Conservation (phyloP, 768 basidiomycete species). For the Pleurotus djamor region DNA sequence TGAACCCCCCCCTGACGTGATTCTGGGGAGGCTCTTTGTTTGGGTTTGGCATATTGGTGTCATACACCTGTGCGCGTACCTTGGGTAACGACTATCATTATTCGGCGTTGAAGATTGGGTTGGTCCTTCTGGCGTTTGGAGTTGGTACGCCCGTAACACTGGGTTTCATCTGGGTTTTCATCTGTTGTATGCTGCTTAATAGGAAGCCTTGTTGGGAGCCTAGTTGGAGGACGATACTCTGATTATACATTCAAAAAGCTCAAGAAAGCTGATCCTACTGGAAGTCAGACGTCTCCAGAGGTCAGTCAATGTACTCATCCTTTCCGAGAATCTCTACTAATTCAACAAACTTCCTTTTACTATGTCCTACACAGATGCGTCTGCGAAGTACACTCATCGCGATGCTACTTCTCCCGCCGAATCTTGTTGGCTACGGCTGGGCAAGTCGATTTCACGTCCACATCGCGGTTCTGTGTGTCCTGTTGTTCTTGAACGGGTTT, state of each 20-base stretch:
- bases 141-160: slow-evolving; percentile 39
- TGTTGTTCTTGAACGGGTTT: slow-evolving; percentile 74
- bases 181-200: neutral
- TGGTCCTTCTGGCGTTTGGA: slow-evolving; percentile 77
- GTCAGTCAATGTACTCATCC: slow-evolving; percentile 25
- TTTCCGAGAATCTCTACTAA: too few species aligned
- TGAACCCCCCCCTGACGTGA: neutral
- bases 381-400: slow-evolving; percentile 59
- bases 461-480: slow-evolving; percentile 66
- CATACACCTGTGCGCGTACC: slow-evolving; percentile 75
- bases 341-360: too few species aligned
- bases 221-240: slow-evolving; percentile 45
- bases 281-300: slow-evolving; percentile 57
- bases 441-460: slow-evolving; percentile 58
- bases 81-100: slow-evolving; percentile 63
- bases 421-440: slow-evolving; percentile 76
- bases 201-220: slow-evolving; percentile 39
- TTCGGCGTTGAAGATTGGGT: slow-evolving; percentile 66
- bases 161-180: neutral
- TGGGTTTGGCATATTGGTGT: slow-evolving; percentile 65
- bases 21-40: slow-evolving; percentile 57
- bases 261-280: slow-evolving; percentile 28
- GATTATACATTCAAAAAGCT: slow-evolving; percentile 35
- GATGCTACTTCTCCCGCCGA: slow-evolving; percentile 58
- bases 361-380: too few species aligned